Evolutionary conservation across 768 basidiomycete genomes (phyloP), one percentile per base, ranked within the genome.

Genomic region (Zangia roseola): DNA sequence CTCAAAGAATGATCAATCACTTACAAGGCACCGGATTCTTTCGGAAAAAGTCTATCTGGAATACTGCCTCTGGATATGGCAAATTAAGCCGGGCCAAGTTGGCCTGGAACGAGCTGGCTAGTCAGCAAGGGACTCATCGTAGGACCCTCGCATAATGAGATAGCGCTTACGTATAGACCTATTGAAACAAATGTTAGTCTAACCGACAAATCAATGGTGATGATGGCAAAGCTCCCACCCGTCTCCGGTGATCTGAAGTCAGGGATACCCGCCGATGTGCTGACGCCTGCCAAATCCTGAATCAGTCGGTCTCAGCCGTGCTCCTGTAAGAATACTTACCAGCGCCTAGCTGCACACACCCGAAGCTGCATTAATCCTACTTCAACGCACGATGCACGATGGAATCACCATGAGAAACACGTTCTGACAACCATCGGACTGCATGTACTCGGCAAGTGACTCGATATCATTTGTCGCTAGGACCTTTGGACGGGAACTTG

Each of bases 41-140:
- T 56, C 81, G 75, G 74, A 97, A 94, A 72, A 85, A 98, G 41
- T 74, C 73, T 59, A 98, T 87, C 56, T 97, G 90, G 59, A 98
- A 98, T 25, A 97, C 94, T 0, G 94, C 94, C 61, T 98, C 94
- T 0, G 94, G 93, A 59, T 88, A 83, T n/a, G 93, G 94, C 13
- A 92, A 77, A 16, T 86, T 86, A 36, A 92, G 69, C 53, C 83
- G 75, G 23, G 84, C 81, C 26, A 91, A 76, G 61, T 92, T 91
- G 10, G 87, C 80, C 89, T 92, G 62, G 39, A 38, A 43, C 17
- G 6, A 38, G 24, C 21, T 33, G 17, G 13, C 19, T 17, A 28
- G 45, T 53, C 44, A 58, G 28, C 14, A 25, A 37, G 14, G 30
- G 23, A 24, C 8, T 16, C 31, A 4, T 28, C 26, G 8, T 10